These are phyloP conservation scores for Penicillium longicatenatum DNA, from an alignment of 495 filamentous ascomycete species.

Conservation along the genomic window DNA sequence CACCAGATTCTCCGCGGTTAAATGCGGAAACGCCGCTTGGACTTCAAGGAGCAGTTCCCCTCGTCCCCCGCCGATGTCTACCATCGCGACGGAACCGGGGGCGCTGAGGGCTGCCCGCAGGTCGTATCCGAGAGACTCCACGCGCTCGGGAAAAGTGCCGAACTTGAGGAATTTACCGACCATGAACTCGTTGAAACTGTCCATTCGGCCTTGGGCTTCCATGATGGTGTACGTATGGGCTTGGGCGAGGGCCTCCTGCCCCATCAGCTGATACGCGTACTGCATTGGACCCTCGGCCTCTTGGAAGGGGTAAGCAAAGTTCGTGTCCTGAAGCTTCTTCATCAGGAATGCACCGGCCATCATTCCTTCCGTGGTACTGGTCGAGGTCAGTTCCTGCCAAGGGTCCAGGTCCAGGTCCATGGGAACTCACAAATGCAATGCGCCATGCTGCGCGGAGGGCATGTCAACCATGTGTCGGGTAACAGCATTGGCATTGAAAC, in stretches of 20 bases:
- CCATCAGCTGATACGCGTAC: slow-evolving; percentile 38
- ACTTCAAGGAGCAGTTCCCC: slow-evolving; percentile 55
- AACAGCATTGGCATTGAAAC: slow-evolving; percentile 34
- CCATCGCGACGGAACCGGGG: slow-evolving; percentile 33
- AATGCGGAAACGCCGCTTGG: slow-evolving; percentile 39
- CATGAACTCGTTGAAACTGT: slow-evolving; percentile 47
- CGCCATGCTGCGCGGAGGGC: slow-evolving; percentile 41
- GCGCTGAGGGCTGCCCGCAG: slow-evolving; percentile 32
- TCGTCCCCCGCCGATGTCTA: slow-evolving; percentile 58
- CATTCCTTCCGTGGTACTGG: slow-evolving; percentile 40
- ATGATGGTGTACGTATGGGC: slow-evolving; percentile 44
- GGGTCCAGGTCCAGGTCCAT: not conserved
- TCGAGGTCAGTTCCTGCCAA: not conserved
- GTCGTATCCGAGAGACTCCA: slow-evolving; percentile 32
- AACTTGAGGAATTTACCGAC: slow-evolving; percentile 40
- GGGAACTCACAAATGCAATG: slow-evolving; percentile 39
- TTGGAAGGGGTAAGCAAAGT: slow-evolving; percentile 39
- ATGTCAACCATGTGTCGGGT: slow-evolving; percentile 37
- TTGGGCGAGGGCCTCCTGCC: slow-evolving; percentile 27
- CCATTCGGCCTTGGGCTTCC: slow-evolving; percentile 39
- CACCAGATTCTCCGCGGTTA: slow-evolving; percentile 41
- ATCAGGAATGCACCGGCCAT: slow-evolving; percentile 39
- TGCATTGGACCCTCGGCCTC: slow-evolving; percentile 38
- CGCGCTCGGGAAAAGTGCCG: slow-evolving; percentile 33
- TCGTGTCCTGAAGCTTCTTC: slow-evolving; percentile 35